phyloP scores from a whole-genome alignment of 768 basidiomycete species.

The Lentinus brumalis region DNA sequence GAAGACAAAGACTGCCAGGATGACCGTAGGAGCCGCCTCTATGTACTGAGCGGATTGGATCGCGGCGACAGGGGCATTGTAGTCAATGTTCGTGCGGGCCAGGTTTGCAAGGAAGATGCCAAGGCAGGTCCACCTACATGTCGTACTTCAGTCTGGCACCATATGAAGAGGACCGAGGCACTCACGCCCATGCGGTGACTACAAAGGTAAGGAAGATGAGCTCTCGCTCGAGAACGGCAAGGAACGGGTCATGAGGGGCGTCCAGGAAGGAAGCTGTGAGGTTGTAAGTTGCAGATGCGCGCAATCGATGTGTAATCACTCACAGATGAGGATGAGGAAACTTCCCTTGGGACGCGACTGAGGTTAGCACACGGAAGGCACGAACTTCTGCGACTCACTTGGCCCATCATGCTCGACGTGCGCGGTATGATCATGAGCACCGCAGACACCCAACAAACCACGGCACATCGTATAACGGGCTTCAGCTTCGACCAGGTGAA shows the following conservation, averaged over 20 bases:
- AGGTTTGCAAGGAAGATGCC: slow-evolving; percentile 64
- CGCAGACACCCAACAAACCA: slow-evolving; percentile 61
- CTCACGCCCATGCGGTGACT: slow-evolving; percentile 60
- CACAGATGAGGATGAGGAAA: slow-evolving; percentile 67
- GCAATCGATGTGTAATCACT: background rate
- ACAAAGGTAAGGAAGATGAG: slow-evolving; percentile 53
- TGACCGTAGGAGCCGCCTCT: slow-evolving; percentile 58
- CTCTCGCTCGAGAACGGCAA: slow-evolving; percentile 70
- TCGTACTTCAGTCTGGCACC: background rate
- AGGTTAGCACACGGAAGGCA: background rate
- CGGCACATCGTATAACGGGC: slow-evolving; percentile 61
- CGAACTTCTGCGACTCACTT: slow-evolving; percentile 40
- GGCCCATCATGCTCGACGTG: slow-evolving; percentile 54
- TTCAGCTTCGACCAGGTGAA: slow-evolving; percentile 61
- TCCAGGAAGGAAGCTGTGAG: slow-evolving; percentile 60
- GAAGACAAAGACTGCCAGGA: slow-evolving; percentile 65
- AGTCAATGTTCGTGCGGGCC: slow-evolving; percentile 47
- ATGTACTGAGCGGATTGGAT: slow-evolving; percentile 58
- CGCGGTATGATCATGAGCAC: slow-evolving; percentile 60
- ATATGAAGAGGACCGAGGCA: slow-evolving; percentile 10
- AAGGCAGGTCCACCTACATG: slow-evolving; percentile 62
- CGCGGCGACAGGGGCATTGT: slow-evolving; percentile 38
- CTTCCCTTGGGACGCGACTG: slow-evolving; percentile 45
- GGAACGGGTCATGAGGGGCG: slow-evolving; percentile 68
- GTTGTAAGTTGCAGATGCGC: background rate